Evolutionary conservation across 345 rosid species (phyloP).

Genomic region (Clarkia xantiana): DNA sequence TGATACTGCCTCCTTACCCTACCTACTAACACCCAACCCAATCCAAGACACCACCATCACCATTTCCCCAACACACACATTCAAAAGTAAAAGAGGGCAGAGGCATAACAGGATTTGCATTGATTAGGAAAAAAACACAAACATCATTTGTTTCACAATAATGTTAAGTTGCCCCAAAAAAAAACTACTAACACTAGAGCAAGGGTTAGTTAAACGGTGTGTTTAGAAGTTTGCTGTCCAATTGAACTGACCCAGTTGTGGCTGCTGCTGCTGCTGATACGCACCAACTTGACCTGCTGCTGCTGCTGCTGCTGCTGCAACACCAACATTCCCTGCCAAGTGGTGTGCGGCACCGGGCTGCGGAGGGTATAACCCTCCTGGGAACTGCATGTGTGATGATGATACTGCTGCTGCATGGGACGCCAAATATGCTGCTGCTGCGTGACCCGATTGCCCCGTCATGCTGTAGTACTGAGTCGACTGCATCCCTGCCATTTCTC

Average conservation of each 20-base stretch:
- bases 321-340: slow-evolving; percentile 69
- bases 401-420: slow-evolving; percentile 73
- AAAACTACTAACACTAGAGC: not conserved
- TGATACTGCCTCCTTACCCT: no score
- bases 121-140: no score
- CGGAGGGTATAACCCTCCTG: slow-evolving; percentile 16
- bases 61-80: no score
- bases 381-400: slow-evolving; percentile 87
- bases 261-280: slow-evolving; percentile 90
- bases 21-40: no score
- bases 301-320: slow-evolving; percentile 12
- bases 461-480: slow-evolving; percentile 65
- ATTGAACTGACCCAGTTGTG: slow-evolving; percentile 77
- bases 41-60: no score
- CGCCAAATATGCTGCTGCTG: slow-evolving; percentile 62
- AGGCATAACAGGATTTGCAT: no score
- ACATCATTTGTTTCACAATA: no score
- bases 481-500: slow-evolving; percentile 59
- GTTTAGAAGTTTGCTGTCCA: slow-evolving; percentile 84
- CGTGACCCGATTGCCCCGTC: slow-evolving; percentile 71
- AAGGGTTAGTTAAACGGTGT: not conserved
- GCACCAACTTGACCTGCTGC: slow-evolving; percentile 69
- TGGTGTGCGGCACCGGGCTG: slow-evolving; percentile 43
- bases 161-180: no score
- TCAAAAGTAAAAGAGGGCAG: no score